Evolutionary conservation across 169 alveolate species (phyloP).

Genomic region (Cryptosporidium ubiquitum): DNA sequence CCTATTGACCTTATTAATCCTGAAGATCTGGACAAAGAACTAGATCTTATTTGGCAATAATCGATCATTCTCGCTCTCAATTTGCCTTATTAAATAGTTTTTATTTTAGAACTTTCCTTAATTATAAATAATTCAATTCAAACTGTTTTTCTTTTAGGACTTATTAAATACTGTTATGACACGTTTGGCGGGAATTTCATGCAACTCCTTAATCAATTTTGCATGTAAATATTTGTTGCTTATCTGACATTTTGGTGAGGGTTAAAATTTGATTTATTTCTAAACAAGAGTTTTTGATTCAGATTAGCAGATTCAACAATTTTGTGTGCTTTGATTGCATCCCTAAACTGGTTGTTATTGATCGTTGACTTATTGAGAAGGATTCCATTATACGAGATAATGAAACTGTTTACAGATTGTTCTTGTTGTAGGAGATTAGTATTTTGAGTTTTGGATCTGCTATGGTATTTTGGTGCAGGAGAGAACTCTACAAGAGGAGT

Average conservation of each 20-base stretch:
- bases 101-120: not conserved
- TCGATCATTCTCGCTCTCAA: not conserved
- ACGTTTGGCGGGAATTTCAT: not conserved
- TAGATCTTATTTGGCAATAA: slow-evolving; percentile 38
- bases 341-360: not conserved
- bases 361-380: not conserved
- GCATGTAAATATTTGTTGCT: not conserved
- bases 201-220: not conserved
- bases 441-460: slow-evolving; percentile 40
- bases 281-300: not conserved
- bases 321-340: not conserved
- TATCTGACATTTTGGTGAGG: not conserved
- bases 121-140: not conserved
- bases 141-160: too few species aligned
- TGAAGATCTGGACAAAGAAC: slow-evolving; percentile 70
- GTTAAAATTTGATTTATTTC: not conserved
- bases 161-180: not conserved
- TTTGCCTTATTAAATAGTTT: not conserved
- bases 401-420: not conserved
- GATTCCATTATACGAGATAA: not conserved
- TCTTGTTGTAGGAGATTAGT: not conserved
- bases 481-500: slow-evolving; percentile 14
- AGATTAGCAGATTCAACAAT: not conserved
- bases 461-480: slow-evolving; percentile 68
- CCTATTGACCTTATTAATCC: slow-evolving; percentile 58